Conservation (phyloP, 176 grass and related monocot species). For the Triticum turgidum region DNA sequence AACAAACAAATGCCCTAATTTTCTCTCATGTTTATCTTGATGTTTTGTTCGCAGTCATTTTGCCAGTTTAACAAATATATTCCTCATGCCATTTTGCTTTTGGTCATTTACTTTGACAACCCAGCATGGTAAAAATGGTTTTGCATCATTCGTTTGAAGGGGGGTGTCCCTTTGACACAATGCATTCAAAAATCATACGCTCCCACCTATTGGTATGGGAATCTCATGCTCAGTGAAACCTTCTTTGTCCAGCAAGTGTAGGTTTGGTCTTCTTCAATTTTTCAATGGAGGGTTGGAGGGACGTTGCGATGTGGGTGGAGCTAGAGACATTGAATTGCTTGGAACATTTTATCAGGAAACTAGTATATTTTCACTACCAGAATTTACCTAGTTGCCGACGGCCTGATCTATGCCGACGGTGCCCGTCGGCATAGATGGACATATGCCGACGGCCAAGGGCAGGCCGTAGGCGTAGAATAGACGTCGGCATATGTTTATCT, state of each 20-base stretch:
- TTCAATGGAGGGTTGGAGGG: background rate
- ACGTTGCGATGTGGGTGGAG: background rate
- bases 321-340: background rate
- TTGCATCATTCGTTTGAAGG: too few species aligned
- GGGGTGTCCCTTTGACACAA: too few species aligned
- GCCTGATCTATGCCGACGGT: too few species aligned
- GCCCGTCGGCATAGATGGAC: too few species aligned
- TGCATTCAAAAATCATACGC: background rate
- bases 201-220: background rate
- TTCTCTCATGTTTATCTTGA: background rate
- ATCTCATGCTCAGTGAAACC: background rate
- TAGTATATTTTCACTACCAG: background rate
- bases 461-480: too few species aligned
- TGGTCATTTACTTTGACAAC: background rate
- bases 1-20: background rate
- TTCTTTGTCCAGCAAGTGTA: background rate
- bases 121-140: too few species aligned
- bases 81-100: background rate
- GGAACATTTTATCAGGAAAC: background rate
- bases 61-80: background rate
- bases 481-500: too few species aligned
- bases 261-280: background rate
- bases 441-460: too few species aligned
- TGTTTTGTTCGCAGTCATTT: background rate
- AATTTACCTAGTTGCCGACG: too few species aligned